phyloP scores from a whole-genome alignment of 2,329 filamentous ascomycete species.

The Ustulina deusta region DNA sequence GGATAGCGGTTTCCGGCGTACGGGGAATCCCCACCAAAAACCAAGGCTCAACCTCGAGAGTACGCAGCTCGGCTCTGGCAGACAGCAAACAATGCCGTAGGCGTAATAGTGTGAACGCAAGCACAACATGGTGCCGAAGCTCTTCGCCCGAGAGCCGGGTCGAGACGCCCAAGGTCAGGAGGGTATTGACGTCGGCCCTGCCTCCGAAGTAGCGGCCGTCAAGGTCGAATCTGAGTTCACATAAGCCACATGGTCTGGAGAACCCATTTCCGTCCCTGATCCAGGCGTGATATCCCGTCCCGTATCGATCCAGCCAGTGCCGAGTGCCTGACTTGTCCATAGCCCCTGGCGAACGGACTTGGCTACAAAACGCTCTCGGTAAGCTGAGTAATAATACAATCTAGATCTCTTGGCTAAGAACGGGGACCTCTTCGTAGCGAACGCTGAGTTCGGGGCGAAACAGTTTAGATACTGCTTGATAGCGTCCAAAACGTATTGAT shows the following conservation, averaged over 20 bases:
- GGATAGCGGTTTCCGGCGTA: slow-evolving; percentile 31
- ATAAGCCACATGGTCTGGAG: slow-evolving; percentile 34
- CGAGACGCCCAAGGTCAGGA: slow-evolving; percentile 35
- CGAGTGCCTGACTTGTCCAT: slow-evolving; percentile 23
- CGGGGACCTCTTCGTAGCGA: background rate
- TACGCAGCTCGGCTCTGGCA: slow-evolving; percentile 33
- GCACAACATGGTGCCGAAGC: slow-evolving; percentile 38
- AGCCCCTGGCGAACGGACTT: background rate
- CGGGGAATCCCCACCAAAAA: slow-evolving; percentile 33
- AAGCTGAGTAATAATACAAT: background rate
- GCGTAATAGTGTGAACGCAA: slow-evolving; percentile 43
- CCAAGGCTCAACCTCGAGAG: slow-evolving; percentile 36
- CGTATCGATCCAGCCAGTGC: slow-evolving; percentile 40
- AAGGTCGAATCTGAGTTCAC: slow-evolving; percentile 44
- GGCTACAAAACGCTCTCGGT: background rate
- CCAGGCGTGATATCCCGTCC: slow-evolving; percentile 39
- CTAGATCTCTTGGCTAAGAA: background rate
- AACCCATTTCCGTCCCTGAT: slow-evolving; percentile 11
- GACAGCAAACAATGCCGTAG: slow-evolving; percentile 40
- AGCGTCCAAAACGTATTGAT: background rate
- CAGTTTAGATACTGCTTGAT: background rate
- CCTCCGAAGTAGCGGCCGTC: slow-evolving; percentile 45
- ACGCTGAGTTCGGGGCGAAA: background rate
- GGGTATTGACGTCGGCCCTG: slow-evolving; percentile 42
- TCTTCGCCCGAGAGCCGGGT: slow-evolving; percentile 35